Base-by-base conservation (phyloP, 805 yeast species). In the Clavispora santaluciae region DNA sequence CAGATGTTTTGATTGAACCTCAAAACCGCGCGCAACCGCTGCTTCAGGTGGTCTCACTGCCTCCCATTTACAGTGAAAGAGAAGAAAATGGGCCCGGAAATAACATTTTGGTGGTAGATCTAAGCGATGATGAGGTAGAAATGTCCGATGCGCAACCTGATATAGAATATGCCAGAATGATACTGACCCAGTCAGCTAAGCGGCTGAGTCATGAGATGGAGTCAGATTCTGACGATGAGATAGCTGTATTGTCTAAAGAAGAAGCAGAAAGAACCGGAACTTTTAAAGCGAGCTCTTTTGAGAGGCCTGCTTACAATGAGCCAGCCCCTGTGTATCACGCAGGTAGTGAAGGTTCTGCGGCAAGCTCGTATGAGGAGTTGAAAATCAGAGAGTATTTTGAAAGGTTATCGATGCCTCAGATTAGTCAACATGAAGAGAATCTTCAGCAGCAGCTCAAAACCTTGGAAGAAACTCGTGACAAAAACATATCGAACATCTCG, bases 321-420 rank as follows among this genome's bases (percentile, higher is more conserved):
- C 66, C 66, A 3, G 64, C 56, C 2, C 66, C 65, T 3, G 63
- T 57, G 1, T 53, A 48, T 10, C 65, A 61, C 35, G 50, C 50
- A 3, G 60, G 60, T 1, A 48, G 33, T n/a, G 28, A 17, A 5
- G 21, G 20, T 12, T 17, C 17, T 11, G 30, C 38, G 8, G 38
- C 38, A 6, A 11, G 16, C 15, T 13, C 22, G 21, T 21, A 36
- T 17, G 28, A 37, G 22, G 35, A 37, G 16, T 17, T 16, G n/a
- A 37, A 37, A 5, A 35, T 40, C 6, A 36, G 41, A 7, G 24
- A 35, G 20, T 41, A 46, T 22, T 48, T 48, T 28, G 42, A 39
- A 38, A 36, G 33, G 20, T 41, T 33, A 24, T 39, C 39, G 15
- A 33, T 39, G 22, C 39, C 44, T 4, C 44, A 46, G 31, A 41